Evolutionary conservation across 805 yeast genomes (phyloP).

Genomic region (Jamesozyma rosinii): DNA sequence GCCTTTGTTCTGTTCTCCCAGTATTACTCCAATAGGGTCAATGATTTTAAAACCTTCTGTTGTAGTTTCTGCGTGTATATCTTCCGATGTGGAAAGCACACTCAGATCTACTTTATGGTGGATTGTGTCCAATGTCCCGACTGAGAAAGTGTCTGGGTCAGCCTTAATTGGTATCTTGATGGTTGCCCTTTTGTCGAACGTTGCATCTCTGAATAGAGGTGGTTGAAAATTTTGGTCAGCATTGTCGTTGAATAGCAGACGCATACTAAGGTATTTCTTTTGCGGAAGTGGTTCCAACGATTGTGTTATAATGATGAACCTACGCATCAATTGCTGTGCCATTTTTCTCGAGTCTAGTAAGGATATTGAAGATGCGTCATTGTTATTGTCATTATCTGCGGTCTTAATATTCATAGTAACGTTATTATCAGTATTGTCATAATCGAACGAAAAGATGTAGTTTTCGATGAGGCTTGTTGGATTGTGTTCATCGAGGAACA

Average conservation of each 20-base stretch:
- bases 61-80: conserved; percentile 3
- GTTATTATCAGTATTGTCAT: conserved; percentile 28
- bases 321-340: conserved; percentile 41
- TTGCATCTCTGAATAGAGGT: conserved; percentile 38
- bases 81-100: conserved; percentile 24
- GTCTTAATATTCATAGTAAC: conserved; percentile 20
- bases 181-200: conserved; percentile 29
- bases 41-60: conserved; percentile 9
- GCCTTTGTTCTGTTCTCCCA: background rate
- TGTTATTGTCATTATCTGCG: conserved; percentile 6
- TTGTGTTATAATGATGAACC: conserved; percentile 47
- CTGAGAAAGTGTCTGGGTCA: conserved; percentile 14
- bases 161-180: conserved; percentile 23
- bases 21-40: conserved; percentile 26
- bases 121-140: conserved; percentile 29
- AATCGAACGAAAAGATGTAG: conserved; percentile 42
- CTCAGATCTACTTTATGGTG: conserved; percentile 27
- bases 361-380: conserved; percentile 13
- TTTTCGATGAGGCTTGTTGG: conserved; percentile 42
- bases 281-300: conserved; percentile 43
- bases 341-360: conserved; percentile 35
- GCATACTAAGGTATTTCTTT: conserved; percentile 39
- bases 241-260: conserved; percentile 40
- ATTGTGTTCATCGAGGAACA: conserved; percentile 35
- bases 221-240: conserved; percentile 45